A percentile compares a stretch with the other conserved stretches of the same genome.
Evolutionary conservation across 768 basidiomycete species (phyloP).

Genomic region (Tremella fuciformis): DNA sequence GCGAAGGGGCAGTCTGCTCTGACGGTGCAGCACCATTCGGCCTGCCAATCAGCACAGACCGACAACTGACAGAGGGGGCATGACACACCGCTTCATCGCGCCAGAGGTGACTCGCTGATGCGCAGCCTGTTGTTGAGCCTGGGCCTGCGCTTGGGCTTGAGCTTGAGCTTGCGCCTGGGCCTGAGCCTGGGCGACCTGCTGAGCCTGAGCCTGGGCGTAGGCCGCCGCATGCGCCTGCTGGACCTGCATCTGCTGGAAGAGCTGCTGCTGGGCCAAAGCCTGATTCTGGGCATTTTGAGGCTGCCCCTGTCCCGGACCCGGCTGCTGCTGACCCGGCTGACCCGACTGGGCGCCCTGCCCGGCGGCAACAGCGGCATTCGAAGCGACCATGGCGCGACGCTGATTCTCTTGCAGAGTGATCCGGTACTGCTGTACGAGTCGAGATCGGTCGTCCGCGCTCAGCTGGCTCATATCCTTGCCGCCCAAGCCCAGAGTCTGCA

Average conservation of each 20-base stretch:
- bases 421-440: not conserved
- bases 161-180: slow-evolving; percentile 13
- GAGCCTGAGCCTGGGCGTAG: no score
- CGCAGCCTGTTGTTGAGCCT: slow-evolving; percentile 12
- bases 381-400: slow-evolving; percentile 30
- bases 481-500: slow-evolving; percentile 30
- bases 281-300: slow-evolving; percentile 16
- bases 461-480: slow-evolving; percentile 23
- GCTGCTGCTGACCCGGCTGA: slow-evolving; percentile 16
- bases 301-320: slow-evolving; percentile 9
- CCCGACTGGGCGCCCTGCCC: not conserved
- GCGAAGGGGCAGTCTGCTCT: slow-evolving; percentile 2
- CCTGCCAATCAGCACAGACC: slow-evolving; percentile 8
- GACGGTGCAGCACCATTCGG: slow-evolving; percentile 21
- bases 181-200: not conserved
- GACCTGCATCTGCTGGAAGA: slow-evolving; percentile 19
- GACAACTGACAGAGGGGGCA: not conserved
- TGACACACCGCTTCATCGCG: slow-evolving; percentile 27
- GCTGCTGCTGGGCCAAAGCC: slow-evolving; percentile 19
- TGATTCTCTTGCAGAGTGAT: slow-evolving; percentile 29
- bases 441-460: no score
- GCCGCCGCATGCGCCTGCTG: slow-evolving; percentile 14
- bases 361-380: slow-evolving; percentile 5
- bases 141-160: slow-evolving; percentile 9
- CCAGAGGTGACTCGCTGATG: slow-evolving; percentile 19